Conservation (phyloP, 2,329 filamentous ascomycete genomes). For the Epichloe festucae region DNA sequence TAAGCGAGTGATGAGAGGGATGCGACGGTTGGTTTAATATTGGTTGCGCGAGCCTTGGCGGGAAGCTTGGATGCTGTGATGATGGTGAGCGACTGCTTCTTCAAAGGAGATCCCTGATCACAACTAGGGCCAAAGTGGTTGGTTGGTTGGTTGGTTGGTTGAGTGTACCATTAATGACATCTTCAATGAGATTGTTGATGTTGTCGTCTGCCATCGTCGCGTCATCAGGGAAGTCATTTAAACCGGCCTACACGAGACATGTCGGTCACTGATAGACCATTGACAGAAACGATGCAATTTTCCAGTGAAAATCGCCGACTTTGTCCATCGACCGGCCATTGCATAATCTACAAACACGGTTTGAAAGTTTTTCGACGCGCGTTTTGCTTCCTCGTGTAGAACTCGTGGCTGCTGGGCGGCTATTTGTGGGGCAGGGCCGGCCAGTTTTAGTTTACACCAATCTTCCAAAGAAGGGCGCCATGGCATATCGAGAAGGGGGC, state of each 20-base stretch:
- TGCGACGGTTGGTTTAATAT: constrained; percentile 52
- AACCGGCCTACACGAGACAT: background rate
- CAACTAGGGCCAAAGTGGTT: background rate
- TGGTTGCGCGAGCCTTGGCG: constrained; percentile 50
- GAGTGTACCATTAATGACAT: constrained; percentile 21
- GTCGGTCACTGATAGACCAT: background rate
- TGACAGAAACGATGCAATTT: background rate
- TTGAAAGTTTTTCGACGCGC: background rate
- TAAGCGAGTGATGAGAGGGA: constrained; percentile 51
- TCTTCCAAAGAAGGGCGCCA: no score
- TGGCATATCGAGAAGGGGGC: no score
- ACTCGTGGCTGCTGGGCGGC: background rate
- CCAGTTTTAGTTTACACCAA: no score
- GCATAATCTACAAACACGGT: background rate
- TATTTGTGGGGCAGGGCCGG: background rate
- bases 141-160: no score
- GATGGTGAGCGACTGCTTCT: background rate
- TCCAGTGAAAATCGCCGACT: background rate
- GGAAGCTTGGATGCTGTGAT: constrained; percentile 43
- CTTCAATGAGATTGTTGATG: constrained; percentile 22
- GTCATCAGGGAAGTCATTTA: background rate
- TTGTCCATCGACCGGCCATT: background rate
- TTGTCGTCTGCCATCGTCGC: constrained; percentile 17
- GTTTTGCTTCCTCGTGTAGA: background rate
- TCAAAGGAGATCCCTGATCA: background rate